Evolutionary conservation across 1,284 basidiomycete genomes (phyloP).

Genomic region (Cryptococcus hybrid): DNA sequence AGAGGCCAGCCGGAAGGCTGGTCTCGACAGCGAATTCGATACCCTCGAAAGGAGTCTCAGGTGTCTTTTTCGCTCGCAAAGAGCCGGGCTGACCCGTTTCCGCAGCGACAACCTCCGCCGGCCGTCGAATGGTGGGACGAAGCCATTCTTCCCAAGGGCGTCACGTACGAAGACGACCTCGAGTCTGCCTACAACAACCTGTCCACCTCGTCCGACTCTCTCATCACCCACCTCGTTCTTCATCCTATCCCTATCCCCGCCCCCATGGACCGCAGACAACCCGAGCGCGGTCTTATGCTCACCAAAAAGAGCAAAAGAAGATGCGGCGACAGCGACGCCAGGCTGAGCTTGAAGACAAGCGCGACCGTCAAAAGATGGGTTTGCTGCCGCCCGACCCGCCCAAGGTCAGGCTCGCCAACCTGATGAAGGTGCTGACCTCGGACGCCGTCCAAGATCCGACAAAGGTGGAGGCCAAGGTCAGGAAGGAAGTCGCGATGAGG

Average conservation of each 20-base stretch:
- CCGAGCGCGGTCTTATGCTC: conserved; percentile 78
- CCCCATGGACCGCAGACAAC: conserved; percentile 72
- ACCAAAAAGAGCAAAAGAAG: conserved; percentile 58
- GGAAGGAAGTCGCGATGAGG: conserved; percentile 87
- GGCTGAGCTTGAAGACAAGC: conserved; percentile 89
- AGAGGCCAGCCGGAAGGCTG: conserved; percentile 87
- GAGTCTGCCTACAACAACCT: conserved; percentile 50
- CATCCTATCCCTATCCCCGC: conserved; percentile 96
- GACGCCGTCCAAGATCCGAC: conserved; percentile 96
- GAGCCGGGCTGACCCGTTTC: neutral
- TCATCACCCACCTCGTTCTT: conserved; percentile 89
- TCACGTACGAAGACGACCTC: conserved; percentile 70
- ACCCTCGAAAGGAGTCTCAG: conserved; percentile 82
- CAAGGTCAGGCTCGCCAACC: conserved; percentile 92
- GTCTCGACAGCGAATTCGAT: conserved; percentile 87
- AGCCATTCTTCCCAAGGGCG: conserved; percentile 69
- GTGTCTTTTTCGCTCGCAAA: conserved; percentile 19
- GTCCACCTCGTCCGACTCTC: conserved; percentile 66
- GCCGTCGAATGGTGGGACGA: conserved; percentile 97
- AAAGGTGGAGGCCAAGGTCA: conserved; percentile 90
- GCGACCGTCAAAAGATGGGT: conserved; percentile 94
- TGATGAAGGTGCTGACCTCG: conserved; percentile 97
- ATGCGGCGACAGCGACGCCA: conserved; percentile 85
- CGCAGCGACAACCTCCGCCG: conserved; percentile 76
- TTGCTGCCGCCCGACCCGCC: conserved; percentile 90